Conservation (phyloP, 768 basidiomycete species). For the Termitomyces sp. region DNA sequence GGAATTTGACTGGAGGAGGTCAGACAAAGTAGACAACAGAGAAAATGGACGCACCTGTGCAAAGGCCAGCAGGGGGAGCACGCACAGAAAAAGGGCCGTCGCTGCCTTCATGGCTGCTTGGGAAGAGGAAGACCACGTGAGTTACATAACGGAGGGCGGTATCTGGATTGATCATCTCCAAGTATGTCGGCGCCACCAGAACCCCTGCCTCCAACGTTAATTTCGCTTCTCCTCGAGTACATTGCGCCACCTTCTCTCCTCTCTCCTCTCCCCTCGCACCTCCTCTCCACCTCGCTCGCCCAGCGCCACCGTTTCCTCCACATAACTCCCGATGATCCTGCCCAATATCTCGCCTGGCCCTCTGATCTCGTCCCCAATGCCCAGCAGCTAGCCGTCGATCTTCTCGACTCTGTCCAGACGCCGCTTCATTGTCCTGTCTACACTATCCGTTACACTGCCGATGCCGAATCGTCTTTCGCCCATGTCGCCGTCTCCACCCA, state of each 20-base stretch:
- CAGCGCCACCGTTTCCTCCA: constrained; percentile 64
- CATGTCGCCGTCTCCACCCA: constrained; percentile 44
- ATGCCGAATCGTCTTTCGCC: constrained; percentile 48
- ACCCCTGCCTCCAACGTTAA: constrained; percentile 20
- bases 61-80: constrained; percentile 32
- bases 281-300: constrained; percentile 52
- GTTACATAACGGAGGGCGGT: not conserved
- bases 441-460: constrained; percentile 31
- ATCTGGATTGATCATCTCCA: too few species aligned
- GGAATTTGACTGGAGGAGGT: constrained; percentile 2
- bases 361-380: constrained; percentile 23
- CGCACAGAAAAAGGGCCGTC: constrained; percentile 28
- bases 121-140: constrained; percentile 9
- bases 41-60: constrained; percentile 33
- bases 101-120: constrained; percentile 13
- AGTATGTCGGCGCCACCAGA: not conserved
- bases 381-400: constrained; percentile 26
- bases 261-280: constrained; percentile 49
- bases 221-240: constrained; percentile 49
- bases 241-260: constrained; percentile 48
- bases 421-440: constrained; percentile 35
- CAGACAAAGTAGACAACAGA: not conserved
- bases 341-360: constrained; percentile 68
- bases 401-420: constrained; percentile 34
- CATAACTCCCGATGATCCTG: constrained; percentile 41